phyloP scores from a whole-genome alignment of 2,329 filamentous ascomycete species.

The Epichloe festucae region DNA sequence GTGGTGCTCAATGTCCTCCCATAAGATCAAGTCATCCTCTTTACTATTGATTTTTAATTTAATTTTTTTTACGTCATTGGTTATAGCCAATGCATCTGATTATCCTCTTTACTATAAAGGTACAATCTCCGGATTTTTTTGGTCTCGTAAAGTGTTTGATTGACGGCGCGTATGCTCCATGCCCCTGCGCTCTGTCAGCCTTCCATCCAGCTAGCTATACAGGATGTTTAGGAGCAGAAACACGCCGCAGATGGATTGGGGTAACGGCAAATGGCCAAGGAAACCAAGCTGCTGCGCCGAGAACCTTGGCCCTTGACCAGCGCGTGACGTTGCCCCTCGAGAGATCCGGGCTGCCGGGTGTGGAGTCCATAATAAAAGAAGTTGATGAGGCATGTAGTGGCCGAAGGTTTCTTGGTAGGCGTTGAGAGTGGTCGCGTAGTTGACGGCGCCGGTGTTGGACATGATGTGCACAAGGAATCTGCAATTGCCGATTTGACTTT shows the following conservation, averaged over 20 bases:
- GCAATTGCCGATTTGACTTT: conserved; percentile 20
- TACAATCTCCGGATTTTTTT: conserved; percentile 34
- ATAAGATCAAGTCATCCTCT: conserved; percentile 42
- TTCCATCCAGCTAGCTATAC: conserved; percentile 15
- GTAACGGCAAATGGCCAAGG: conserved; percentile 37
- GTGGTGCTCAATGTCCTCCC: conserved; percentile 42
- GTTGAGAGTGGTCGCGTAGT: conserved; percentile 35
- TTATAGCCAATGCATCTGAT: no score
- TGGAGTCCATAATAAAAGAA: conserved; percentile 39
- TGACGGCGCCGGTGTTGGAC: conserved; percentile 46
- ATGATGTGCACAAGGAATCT: conserved; percentile 39
- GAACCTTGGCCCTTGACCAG: conserved; percentile 40
- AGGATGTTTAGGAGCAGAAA: conserved; percentile 26
- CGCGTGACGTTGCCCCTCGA: conserved; percentile 28
- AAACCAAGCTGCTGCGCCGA: conserved; percentile 33
- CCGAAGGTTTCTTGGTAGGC: conserved; percentile 27
- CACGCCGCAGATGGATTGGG: conserved; percentile 29
- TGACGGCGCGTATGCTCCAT: conserved; percentile 23
- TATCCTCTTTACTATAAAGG: conserved; percentile 32
- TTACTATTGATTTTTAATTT: conserved; percentile 13
- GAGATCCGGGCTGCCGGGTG: conserved; percentile 34
- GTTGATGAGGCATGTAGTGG: conserved; percentile 30
- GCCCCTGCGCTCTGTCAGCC: conserved; percentile 28
- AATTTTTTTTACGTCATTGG: no score
- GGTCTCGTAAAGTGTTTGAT: conserved; percentile 24